Evolutionary conservation across 192 early-diverging fungal genomes (phyloP), one percentile per base, ranked within the genome.

Genomic region (Entomortierella lignicola): DNA sequence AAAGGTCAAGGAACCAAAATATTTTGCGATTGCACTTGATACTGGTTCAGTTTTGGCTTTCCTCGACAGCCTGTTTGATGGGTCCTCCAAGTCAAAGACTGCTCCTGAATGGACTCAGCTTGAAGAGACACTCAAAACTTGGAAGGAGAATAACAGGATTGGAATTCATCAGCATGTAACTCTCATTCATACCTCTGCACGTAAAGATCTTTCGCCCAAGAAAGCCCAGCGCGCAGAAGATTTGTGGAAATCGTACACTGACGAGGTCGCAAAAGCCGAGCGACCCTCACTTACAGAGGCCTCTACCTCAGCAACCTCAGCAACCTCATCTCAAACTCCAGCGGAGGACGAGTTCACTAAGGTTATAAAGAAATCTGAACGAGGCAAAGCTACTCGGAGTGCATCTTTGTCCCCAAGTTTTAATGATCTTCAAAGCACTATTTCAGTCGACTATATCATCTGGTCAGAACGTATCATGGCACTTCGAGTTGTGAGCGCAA

Each of bases 371-470:
- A 47, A 47, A 20, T 47, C 44, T 47, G 20, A 15, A 5, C 44
- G 44, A 47, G 20, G 44, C 44, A 47, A 47, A 3, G 17, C 2
- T 12, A 15, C 12, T 20, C 12, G 20, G 17, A 4, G 20, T 20
- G 44, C 34, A 15, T 47, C 44, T 2, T 20, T 15, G 12, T 25
- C 26, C 48, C 51, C 61, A 1, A 32, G 18, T 2, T 1, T 32
- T 5, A 57, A 31, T 32, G 79, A 71, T 6, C 61, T 71, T 20
- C 82, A 79, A n/a, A 68, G 81, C 5, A 73, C 59, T 0, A 23
- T 84, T 3, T 42, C 20, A 0, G 84, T 83, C 1, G 85, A 89
- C 58, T 85, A 86, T 37, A 52, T 90, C 13, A 85, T 91, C 2
- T 89, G 85, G 65, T 81, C 88, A 50, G 56, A 66, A 4, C 52